Evolutionary conservation across 352 stramenopile species (phyloP).

Genomic region (Pythium myriotylum): DNA sequence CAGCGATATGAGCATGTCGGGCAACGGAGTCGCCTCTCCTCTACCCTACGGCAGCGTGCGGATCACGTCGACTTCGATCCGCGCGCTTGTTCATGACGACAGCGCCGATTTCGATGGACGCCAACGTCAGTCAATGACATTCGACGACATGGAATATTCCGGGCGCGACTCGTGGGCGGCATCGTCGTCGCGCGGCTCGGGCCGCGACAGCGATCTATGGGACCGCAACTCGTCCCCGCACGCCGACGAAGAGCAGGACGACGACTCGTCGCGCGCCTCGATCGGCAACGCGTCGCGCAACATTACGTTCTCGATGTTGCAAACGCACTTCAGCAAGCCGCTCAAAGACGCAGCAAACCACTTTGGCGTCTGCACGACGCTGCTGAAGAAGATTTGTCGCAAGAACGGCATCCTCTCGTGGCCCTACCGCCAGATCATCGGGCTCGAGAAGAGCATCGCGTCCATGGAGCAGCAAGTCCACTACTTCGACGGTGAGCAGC

Average conservation of each 20-base stretch:
- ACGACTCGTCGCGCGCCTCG: background rate
- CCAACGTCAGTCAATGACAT: constrained; percentile 2
- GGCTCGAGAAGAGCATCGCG: constrained; percentile 81
- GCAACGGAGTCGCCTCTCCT: constrained; percentile 2
- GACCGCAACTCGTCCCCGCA: constrained; percentile 6
- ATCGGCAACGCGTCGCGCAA: constrained; percentile 47
- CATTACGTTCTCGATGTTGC: constrained; percentile 81
- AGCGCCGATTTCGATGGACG: background rate
- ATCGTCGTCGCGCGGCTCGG: constrained; percentile 11
- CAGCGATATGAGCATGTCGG: constrained; percentile 18
- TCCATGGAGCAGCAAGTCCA: constrained; percentile 84
- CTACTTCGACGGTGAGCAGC: constrained; percentile 70
- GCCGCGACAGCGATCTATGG: constrained; percentile 19
- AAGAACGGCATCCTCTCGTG: constrained; percentile 78
- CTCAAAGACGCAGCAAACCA: constrained; percentile 68
- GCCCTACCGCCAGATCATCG: constrained; percentile 86
- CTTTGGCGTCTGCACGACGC: constrained; percentile 85
- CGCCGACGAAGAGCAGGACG: background rate
- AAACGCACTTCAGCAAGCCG: constrained; percentile 82
- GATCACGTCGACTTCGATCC: constrained; percentile 24
- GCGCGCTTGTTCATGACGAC: constrained; percentile 11
- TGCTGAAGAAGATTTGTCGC: constrained; percentile 87
- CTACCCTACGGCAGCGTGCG: constrained; percentile 7
- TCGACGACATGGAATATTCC: constrained; percentile 8
- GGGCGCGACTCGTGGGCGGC: constrained; percentile 18